A percentile compares a stretch with the other conserved stretches of the same genome.
Conservation (phyloP, 495 filamentous ascomycete genomes). For the Aspergillus affinis region DNA sequence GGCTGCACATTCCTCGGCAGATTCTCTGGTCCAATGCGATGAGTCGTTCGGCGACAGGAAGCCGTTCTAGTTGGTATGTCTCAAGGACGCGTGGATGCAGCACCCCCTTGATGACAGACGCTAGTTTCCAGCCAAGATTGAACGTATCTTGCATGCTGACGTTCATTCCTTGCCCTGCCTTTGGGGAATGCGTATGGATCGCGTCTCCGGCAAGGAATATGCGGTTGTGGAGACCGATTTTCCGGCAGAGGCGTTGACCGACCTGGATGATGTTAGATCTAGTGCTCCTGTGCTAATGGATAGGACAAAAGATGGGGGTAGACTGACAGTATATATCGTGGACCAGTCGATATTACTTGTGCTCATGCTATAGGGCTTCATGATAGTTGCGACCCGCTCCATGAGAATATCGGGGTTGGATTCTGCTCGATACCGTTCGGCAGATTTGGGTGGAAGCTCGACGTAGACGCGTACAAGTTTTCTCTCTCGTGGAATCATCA, state of each 20-base stretch:
- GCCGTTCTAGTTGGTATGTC: constrained; percentile 33
- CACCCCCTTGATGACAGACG: constrained; percentile 30
- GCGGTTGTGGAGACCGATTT: constrained; percentile 6
- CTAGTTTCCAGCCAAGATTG: constrained; percentile 54
- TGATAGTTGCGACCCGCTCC: constrained; percentile 3
- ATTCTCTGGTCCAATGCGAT: constrained; percentile 16
- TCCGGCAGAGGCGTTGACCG: constrained; percentile 8
- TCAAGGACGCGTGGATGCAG: constrained; percentile 31
- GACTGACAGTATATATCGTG: constrained; percentile 1
- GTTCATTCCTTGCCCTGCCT: constrained; percentile 55
- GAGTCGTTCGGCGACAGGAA: constrained; percentile 25
- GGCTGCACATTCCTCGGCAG: constrained; percentile 18
- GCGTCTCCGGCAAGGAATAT: constrained; percentile 54
- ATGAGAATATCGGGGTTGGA: constrained; percentile 4
- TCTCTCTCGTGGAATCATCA: constrained; percentile 16
- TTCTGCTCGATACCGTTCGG: background rate
- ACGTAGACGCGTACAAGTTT: constrained; percentile 13
- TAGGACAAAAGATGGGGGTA: background rate
- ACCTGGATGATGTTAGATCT: background rate
- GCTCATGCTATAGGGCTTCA: constrained; percentile 9
- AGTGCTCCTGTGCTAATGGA: no score
- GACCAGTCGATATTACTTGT: constrained; percentile 5
- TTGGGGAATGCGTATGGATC: constrained; percentile 49
- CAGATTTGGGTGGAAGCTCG: constrained; percentile 5
- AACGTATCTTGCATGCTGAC: constrained; percentile 53